Evolutionary conservation across 1,139 yeast species (phyloP).

Genomic region (Suhomyces kunorum): DNA sequence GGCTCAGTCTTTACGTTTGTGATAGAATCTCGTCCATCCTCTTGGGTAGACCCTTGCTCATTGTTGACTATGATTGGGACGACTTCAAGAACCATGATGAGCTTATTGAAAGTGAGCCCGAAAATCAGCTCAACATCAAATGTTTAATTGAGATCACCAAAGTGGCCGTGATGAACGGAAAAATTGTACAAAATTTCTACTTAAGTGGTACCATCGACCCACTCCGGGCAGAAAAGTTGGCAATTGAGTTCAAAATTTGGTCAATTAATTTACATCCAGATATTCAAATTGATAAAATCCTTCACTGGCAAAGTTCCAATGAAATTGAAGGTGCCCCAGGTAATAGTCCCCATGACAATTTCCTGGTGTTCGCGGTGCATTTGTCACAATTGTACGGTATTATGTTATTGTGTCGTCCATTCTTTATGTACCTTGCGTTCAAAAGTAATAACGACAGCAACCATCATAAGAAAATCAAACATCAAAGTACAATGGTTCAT

Average conservation of each 20-base stretch:
- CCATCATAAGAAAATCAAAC: conserved; percentile 14
- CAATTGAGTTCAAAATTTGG: conserved; percentile 45
- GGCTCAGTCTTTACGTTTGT: conserved; percentile 40
- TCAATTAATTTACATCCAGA: conserved; percentile 32
- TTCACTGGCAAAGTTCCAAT: conserved; percentile 14
- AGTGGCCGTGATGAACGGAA: conserved; percentile 29
- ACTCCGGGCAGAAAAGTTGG: conserved; percentile 35
- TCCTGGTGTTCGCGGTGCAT: conserved; percentile 35
- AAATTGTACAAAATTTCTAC: conserved; percentile 36
- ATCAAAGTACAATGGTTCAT: conserved; percentile 20
- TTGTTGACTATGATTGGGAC: conserved; percentile 45
- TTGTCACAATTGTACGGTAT: conserved; percentile 43
- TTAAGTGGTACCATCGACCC: conserved; percentile 37
- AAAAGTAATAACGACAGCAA: conserved; percentile 6
- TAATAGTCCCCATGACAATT: conserved; percentile 19
- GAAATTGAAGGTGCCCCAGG: conserved; percentile 8
- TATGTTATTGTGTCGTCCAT: conserved; percentile 47
- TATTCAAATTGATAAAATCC: conserved; percentile 21
- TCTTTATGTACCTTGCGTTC: conserved; percentile 37
- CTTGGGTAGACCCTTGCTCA: conserved; percentile 44
- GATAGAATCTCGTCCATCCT: conserved; percentile 41
- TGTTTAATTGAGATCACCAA: conserved; percentile 19
- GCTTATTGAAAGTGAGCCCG: conserved; percentile 14
- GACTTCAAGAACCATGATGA: conserved; percentile 23
- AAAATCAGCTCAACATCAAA: conserved; percentile 15